Conservation (phyloP, 805 yeast species). For the Nakazawaea laoshanensis region DNA sequence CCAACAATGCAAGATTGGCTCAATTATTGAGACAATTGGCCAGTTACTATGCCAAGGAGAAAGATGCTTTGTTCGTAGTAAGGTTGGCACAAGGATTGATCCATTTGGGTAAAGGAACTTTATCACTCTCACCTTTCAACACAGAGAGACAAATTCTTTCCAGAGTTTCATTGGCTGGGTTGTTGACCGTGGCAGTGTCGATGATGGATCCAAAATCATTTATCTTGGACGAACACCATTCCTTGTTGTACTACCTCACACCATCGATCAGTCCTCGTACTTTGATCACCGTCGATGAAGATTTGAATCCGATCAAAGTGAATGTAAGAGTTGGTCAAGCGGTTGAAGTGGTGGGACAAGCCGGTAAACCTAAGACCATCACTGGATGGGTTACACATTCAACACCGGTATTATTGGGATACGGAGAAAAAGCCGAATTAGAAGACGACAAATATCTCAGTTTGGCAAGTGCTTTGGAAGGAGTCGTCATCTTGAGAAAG, state of each 20-base stretch:
- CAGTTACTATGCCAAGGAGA: conserved; percentile 81
- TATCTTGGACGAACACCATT: conserved; percentile 59
- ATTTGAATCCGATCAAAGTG: conserved; percentile 84
- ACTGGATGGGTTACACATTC: conserved; percentile 99
- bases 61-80: conserved; percentile 86
- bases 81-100: conserved; percentile 92
- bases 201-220: conserved; percentile 80
- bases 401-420: conserved; percentile 88
- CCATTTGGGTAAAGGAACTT: conserved; percentile 94
- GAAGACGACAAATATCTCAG: conserved; percentile 91
- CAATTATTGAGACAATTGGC: conserved; percentile 94
- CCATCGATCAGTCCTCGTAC: conserved; percentile 90
- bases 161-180: conserved; percentile 83
- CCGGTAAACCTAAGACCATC: conserved; percentile 97
- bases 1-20: conserved; percentile 95
- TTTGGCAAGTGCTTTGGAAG: conserved; percentile 77
- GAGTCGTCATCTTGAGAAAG: conserved; percentile 86
- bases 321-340: conserved; percentile 98
- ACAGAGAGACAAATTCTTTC: conserved; percentile 82
- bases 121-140: conserved; percentile 81
- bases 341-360: conserved; percentile 97
- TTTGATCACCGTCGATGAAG: conserved; percentile 88
- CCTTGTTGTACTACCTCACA: conserved; percentile 74
- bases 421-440: conserved; percentile 94
- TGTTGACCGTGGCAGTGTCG: conserved; percentile 77